phyloP scores from a whole-genome alignment of 225 moss, liverwort and hornwort genomes.

The Asterella californica region DNA sequence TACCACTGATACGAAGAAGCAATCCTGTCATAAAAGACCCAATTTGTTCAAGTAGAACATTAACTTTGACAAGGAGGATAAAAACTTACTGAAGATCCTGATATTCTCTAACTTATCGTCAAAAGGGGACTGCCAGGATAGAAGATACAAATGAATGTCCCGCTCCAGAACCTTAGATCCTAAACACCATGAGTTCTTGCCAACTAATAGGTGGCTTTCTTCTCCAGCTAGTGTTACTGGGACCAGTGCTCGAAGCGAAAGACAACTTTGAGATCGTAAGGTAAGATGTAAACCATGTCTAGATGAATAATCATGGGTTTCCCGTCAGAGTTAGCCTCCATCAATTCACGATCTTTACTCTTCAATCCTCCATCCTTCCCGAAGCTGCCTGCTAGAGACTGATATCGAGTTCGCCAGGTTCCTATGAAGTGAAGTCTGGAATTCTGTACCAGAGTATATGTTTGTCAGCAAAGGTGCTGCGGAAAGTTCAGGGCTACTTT shows the following conservation, averaged over 20 bases:
- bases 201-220: neutral
- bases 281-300: constrained; percentile 63
- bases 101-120: neutral
- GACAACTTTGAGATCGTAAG: neutral
- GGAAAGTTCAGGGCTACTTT: neutral
- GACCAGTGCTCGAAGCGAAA: neutral
- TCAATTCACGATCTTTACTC: constrained; percentile 25
- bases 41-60: neutral
- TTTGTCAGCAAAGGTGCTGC: neutral
- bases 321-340: constrained; percentile 40
- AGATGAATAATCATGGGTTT: constrained; percentile 79
- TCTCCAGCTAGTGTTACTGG: neutral
- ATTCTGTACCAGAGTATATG: constrained; percentile 40
- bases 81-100: no score
- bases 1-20: constrained; percentile 96
- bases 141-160: neutral
- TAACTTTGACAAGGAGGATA: neutral
- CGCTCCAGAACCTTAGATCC: neutral
- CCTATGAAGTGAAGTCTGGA: constrained; percentile 98
- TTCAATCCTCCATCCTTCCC: constrained; percentile 31
- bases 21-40: constrained; percentile 54
- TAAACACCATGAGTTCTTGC: neutral
- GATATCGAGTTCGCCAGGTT: constrained; percentile 95
- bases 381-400: constrained; percentile 62
- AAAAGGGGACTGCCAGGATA: neutral